A percentile compares a stretch with the other conserved stretches of the same genome.
phyloP scores from a whole-genome alignment of 2,329 filamentous ascomycete genomes.

The Clathrospora elynae region DNA sequence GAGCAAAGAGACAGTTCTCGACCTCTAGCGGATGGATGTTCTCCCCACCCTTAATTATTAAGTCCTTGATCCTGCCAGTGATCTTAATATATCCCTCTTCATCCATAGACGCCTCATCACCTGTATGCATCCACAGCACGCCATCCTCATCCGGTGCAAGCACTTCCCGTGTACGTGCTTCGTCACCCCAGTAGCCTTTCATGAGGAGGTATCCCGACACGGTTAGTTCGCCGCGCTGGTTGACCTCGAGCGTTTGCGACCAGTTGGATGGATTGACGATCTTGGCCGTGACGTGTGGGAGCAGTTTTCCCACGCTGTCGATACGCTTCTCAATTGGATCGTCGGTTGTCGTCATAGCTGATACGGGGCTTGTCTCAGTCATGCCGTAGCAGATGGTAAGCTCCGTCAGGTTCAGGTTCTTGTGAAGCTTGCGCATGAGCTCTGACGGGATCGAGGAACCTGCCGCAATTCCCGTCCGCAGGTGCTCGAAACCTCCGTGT shows the following conservation, averaged over 20 bases:
- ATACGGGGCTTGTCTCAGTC: slow-evolving; percentile 83
- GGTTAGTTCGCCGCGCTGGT: slow-evolving; percentile 77
- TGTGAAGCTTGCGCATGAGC: slow-evolving; percentile 77
- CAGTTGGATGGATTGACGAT: slow-evolving; percentile 73
- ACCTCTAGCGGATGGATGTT: slow-evolving; percentile 95
- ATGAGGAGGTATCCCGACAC: slow-evolving; percentile 86
- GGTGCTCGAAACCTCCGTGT: slow-evolving; percentile 61
- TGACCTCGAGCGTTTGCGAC: slow-evolving; percentile 63
- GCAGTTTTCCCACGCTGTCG: slow-evolving; percentile 74
- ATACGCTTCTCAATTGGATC: slow-evolving; percentile 77
- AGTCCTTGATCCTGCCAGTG: slow-evolving; percentile 89
- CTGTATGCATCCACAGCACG: slow-evolving; percentile 84
- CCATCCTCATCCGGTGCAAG: slow-evolving; percentile 62
- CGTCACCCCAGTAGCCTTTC: slow-evolving; percentile 87
- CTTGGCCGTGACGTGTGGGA: slow-evolving; percentile 81
- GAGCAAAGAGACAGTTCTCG: slow-evolving; percentile 82
- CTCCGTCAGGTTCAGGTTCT: slow-evolving; percentile 74
- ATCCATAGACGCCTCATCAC: slow-evolving; percentile 89
- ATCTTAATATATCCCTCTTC: slow-evolving; percentile 82
- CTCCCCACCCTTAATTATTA: slow-evolving; percentile 93
- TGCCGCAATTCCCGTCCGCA: slow-evolving; percentile 90
- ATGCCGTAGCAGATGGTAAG: slow-evolving; percentile 95
- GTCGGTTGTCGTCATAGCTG: slow-evolving; percentile 76
- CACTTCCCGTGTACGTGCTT: slow-evolving; percentile 69
- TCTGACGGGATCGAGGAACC: slow-evolving; percentile 83